Conservation (phyloP, 2,329 filamentous ascomycete species). For the Claviceps sorghi region DNA sequence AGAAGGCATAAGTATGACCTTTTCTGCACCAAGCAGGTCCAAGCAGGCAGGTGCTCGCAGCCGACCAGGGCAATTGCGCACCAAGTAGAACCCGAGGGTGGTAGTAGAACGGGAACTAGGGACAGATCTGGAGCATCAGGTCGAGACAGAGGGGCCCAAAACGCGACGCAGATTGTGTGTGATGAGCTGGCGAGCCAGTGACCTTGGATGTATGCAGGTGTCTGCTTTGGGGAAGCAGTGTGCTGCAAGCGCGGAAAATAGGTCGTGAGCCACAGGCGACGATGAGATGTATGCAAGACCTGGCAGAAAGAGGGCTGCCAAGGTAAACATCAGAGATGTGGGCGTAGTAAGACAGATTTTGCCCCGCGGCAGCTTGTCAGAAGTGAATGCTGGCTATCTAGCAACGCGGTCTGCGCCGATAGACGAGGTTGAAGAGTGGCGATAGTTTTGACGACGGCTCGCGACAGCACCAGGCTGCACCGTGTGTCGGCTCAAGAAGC, state of each 20-base stretch:
- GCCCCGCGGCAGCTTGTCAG: not conserved
- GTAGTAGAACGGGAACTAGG: constrained; percentile 4
- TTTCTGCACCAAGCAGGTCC: not conserved
- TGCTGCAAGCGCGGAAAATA: constrained; percentile 2
- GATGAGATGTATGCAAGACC: not conserved
- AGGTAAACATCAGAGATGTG: not conserved
- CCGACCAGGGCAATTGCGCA: constrained; percentile 2
- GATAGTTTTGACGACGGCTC: not conserved
- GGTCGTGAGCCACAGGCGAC: constrained; percentile 3
- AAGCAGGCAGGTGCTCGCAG: not conserved
- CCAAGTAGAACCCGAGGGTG: constrained; percentile 1
- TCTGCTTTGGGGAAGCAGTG: constrained; percentile 4
- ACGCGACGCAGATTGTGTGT: constrained; percentile 1
- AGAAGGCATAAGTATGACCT: not conserved
- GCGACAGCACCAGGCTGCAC: constrained; percentile 2
- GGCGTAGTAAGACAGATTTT: not conserved
- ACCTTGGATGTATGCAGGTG: constrained; percentile 5
- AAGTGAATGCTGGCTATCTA: not conserved
- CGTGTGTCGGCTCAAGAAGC: not conserved
- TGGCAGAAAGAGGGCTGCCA: not conserved
- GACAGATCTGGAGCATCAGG: constrained; percentile 5
- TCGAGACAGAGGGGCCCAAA: constrained; percentile 4
- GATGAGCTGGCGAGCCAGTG: constrained; percentile 7
- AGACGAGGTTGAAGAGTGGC: not conserved
- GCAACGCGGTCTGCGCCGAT: not conserved